Conservation (phyloP, 164 flowering plant species). For the Pachysandra terminalis region DNA sequence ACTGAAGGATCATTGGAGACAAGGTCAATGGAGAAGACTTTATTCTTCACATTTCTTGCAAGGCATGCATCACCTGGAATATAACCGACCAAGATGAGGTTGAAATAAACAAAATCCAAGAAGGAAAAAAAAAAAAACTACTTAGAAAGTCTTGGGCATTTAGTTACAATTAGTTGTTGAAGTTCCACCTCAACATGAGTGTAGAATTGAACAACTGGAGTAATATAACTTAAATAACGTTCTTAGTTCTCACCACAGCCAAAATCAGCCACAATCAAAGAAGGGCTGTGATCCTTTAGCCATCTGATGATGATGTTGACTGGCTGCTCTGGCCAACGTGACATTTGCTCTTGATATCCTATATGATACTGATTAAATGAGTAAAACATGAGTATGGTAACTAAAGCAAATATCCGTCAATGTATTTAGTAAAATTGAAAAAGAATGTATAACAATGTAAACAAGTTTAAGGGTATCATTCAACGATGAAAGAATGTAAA, state of each 20-base stretch:
- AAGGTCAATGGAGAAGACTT: conserved; percentile 91
- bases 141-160: not conserved
- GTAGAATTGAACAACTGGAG: not conserved
- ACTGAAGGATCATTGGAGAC: conserved; percentile 87
- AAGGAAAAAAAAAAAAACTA: not conserved
- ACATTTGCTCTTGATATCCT: conserved; percentile 97
- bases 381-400: not conserved
- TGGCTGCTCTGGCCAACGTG: conserved; percentile 92
- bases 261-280: conserved; percentile 83
- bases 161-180: not conserved
- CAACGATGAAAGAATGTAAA: not conserved
- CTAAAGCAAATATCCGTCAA: not conserved
- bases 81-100: not conserved
- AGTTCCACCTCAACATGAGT: not conserved
- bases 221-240: not conserved
- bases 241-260: conserved; percentile 73
- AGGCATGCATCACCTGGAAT: conserved; percentile 83
- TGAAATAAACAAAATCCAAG: not conserved
- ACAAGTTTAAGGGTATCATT: not conserved
- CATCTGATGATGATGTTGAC: conserved; percentile 74
- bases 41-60: conserved; percentile 78
- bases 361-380: conserved; percentile 67
- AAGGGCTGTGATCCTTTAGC: conserved; percentile 61
- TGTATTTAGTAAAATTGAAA: not conserved
- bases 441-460: not conserved